Conservation (phyloP, 2,329 filamentous ascomycete genomes). For the Scedosporium dehoogii region DNA sequence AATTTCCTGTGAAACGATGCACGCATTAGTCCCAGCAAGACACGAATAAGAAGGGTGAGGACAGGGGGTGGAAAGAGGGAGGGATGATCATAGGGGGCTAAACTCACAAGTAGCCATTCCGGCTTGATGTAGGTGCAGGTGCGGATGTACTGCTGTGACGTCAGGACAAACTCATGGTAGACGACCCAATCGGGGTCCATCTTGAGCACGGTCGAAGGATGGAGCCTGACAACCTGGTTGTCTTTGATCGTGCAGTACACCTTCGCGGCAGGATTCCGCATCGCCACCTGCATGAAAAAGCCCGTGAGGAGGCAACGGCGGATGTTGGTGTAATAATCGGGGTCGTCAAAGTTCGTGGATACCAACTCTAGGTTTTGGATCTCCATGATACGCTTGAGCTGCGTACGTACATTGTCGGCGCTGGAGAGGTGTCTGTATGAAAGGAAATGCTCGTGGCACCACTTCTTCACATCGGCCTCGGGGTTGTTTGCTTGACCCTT, state of each 20-base stretch:
- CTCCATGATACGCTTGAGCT: constrained; percentile 96
- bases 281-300: constrained; percentile 99
- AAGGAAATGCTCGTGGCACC: constrained; percentile 96
- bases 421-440: constrained; percentile 81
- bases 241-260: constrained; percentile 95
- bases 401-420: constrained; percentile 85
- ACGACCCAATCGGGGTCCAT: constrained; percentile 93
- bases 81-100: background rate
- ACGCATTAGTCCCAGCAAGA: constrained; percentile 5
- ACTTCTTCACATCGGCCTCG: constrained; percentile 64
- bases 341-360: constrained; percentile 84
- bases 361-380: constrained; percentile 75
- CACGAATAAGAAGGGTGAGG: background rate
- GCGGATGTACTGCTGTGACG: constrained; percentile 94
- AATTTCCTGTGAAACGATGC: constrained; percentile 56
- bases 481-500: constrained; percentile 56
- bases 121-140: constrained; percentile 86
- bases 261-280: constrained; percentile 81
- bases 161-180: constrained; percentile 97
- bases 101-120: constrained; percentile 80
- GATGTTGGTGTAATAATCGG: constrained; percentile 98
- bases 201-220: constrained; percentile 82
- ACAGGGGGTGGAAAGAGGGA: background rate
- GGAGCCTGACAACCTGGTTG: constrained; percentile 83
- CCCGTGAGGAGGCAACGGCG: constrained; percentile 82